phyloP scores from a whole-genome alignment of 768 basidiomycete species.

The Leccinum uliginosum region DNA sequence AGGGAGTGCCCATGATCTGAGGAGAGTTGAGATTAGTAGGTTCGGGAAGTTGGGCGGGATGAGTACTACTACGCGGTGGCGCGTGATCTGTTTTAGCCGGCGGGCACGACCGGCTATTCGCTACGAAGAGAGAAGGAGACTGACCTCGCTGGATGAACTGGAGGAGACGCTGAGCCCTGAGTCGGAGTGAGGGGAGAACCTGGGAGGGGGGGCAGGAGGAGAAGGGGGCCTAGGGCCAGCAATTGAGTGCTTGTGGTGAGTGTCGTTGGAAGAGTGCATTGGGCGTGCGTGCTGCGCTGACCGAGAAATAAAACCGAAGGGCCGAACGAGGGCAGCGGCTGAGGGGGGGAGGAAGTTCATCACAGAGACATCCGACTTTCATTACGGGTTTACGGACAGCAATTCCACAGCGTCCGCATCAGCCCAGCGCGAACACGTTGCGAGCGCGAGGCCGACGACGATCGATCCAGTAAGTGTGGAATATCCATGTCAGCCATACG shows the following conservation, averaged over 20 bases:
- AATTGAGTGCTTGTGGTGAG: conserved; percentile 10
- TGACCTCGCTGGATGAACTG: conserved; percentile 30
- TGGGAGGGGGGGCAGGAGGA: conserved; percentile 1
- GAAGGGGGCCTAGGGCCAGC: neutral
- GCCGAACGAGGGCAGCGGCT: neutral
- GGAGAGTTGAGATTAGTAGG: neutral
- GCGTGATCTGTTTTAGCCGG: conserved; percentile 6
- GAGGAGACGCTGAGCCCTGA: conserved; percentile 30
- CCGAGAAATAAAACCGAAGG: conserved; percentile 2
- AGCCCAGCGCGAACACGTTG: conserved; percentile 5
- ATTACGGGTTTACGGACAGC: neutral
- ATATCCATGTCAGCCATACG: neutral
- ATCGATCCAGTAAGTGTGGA: conserved; percentile 1
- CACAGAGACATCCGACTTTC: neutral
- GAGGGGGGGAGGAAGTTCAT: neutral
- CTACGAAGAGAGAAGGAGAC: conserved; percentile 3
- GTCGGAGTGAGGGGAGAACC: conserved; percentile 20
- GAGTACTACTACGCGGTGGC: neutral
- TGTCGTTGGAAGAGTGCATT: conserved; percentile 20
- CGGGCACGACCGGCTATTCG: conserved; percentile 8
- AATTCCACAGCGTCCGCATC: neutral
- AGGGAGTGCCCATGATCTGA: conserved; percentile 32
- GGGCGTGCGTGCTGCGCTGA: conserved; percentile 8
- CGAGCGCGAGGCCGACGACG: conserved; percentile 18
- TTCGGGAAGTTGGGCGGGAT: neutral